These are phyloP conservation scores for Aspergillus tanneri DNA, from an alignment of 2,329 filamentous ascomycete genomes.

Conservation along the genomic window DNA sequence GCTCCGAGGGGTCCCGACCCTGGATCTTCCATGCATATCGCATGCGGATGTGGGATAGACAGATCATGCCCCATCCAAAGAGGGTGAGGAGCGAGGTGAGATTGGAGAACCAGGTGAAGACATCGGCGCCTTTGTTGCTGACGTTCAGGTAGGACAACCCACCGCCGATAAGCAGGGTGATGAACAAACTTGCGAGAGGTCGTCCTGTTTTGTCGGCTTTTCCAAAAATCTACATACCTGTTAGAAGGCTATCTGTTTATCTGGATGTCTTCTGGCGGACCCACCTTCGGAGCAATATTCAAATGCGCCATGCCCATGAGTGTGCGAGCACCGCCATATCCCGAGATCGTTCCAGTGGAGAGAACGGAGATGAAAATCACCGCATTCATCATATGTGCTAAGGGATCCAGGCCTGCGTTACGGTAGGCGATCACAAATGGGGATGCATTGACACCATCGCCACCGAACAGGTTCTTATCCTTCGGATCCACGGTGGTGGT, in stretches of 20 bases:
- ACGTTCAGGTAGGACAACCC: conserved; percentile 48
- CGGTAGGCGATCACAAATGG: conserved; percentile 48
- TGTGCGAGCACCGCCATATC: conserved; percentile 47
- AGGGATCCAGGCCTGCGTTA: conserved; percentile 39
- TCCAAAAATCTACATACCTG: conserved; percentile 22
- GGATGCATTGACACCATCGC: conserved; percentile 43
- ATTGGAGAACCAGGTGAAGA: conserved; percentile 52
- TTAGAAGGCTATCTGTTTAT: not conserved
- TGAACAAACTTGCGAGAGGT: conserved; percentile 54
- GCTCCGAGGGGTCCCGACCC: conserved; percentile 36
- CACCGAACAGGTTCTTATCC: conserved; percentile 44
- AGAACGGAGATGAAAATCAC: conserved; percentile 51
- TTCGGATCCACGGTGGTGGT: conserved; percentile 46
- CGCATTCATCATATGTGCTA: conserved; percentile 52
- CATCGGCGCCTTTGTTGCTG: conserved; percentile 40
- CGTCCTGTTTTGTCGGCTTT: conserved; percentile 39
- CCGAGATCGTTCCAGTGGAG: conserved; percentile 46
- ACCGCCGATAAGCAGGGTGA: conserved; percentile 68
- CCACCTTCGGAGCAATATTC: conserved; percentile 42
- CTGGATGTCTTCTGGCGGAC: not conserved
- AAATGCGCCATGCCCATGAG: conserved; percentile 47
- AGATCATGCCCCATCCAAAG: conserved; percentile 48
- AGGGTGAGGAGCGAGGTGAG: conserved; percentile 48
- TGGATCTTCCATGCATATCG: conserved; percentile 44
- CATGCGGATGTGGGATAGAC: conserved; percentile 46